Evolutionary conservation across 2,329 filamentous ascomycete genomes (phyloP).

Genomic region (Botrytis byssoidea): DNA sequence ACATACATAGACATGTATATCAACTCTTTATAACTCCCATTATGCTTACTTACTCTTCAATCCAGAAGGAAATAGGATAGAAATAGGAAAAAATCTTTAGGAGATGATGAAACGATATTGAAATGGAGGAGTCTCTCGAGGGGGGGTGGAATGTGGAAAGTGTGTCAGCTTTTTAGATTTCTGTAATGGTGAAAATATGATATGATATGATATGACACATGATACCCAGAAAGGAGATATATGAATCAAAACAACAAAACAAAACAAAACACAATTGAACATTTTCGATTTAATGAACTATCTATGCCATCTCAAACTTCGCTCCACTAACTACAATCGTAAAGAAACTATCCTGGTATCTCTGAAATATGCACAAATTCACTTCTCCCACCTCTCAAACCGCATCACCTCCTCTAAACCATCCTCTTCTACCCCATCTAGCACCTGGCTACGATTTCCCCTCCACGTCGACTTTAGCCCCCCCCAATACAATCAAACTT

Average conservation of each 20-base stretch:
- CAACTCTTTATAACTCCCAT: no score
- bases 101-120: neutral
- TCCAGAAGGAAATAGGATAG: no score
- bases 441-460: neutral
- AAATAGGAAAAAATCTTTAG: no score
- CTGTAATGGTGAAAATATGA: neutral
- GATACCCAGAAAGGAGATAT: rapidly evolving
- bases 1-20: no score
- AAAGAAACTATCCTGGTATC: conserved; percentile 6
- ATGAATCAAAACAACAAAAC: no score
- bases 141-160: no score
- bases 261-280: neutral
- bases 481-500: neutral
- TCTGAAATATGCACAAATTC: neutral
- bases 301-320: neutral
- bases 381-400: neutral
- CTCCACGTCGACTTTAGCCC: neutral
- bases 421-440: neutral
- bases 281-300: neutral
- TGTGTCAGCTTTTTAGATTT: neutral
- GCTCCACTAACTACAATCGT: neutral
- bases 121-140: neutral
- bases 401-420: neutral
- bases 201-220: neutral
- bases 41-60: no score